phyloP scores from a whole-genome alignment of 1,139 yeast genomes.

The Candida tropicalis region DNA sequence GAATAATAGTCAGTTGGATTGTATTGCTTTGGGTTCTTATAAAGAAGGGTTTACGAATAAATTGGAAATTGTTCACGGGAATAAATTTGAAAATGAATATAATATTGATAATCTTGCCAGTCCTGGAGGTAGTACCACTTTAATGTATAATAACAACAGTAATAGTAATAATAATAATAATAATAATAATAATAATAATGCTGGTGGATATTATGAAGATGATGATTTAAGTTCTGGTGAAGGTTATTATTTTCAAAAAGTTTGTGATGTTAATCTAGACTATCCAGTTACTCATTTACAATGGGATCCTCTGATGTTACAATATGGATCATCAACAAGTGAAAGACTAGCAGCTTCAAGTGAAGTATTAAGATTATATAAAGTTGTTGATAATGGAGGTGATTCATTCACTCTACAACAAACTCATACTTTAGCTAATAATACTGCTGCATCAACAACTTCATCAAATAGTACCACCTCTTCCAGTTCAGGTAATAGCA shows the following conservation, averaged over 20 bases:
- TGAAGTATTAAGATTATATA: conserved; percentile 72
- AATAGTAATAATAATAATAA: conserved; percentile 9
- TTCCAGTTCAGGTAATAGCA: conserved; percentile 7
- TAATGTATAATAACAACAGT: conserved; percentile 11
- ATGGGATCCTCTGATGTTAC: conserved; percentile 64
- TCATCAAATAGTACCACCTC: conserved; percentile 13
- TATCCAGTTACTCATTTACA: conserved; percentile 70
- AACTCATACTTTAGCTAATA: conserved; percentile 47
- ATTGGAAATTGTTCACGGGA: conserved; percentile 51
- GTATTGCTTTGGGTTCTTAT: conserved; percentile 67
- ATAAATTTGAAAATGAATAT: conserved; percentile 30
- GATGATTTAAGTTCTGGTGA: conserved; percentile 25
- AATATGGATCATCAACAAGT: conserved; percentile 22
- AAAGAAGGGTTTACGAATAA: conserved; percentile 70
- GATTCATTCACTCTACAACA: conserved; percentile 37
- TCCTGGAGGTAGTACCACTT: conserved; percentile 8
- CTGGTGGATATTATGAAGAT: conserved; percentile 15
- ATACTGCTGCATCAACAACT: conserved; percentile 27
- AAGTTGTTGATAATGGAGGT: conserved; percentile 40
- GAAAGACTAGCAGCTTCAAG: conserved; percentile 67
- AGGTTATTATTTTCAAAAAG: conserved; percentile 49
- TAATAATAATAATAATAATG: conserved; percentile 8
- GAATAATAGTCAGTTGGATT: conserved; percentile 42
- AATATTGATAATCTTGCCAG: conserved; percentile 8
- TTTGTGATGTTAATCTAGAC: conserved; percentile 57